Base-by-base conservation (phyloP, 768 basidiomycete genomes). In the Xerocomus brunneocitrinus region DNA sequence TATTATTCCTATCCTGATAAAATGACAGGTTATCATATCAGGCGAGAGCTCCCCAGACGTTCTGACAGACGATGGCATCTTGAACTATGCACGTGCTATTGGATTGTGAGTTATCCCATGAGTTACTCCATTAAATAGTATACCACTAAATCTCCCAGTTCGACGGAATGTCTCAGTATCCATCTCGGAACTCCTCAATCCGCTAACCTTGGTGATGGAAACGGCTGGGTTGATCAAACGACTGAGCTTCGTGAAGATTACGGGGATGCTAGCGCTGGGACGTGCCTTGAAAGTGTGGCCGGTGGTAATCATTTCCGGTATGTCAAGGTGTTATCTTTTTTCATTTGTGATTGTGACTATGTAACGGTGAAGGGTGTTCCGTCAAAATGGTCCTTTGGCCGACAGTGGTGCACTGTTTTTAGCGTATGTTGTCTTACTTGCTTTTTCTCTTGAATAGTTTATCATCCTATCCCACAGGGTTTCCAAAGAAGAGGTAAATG, bases 11-110 rank as follows among this genome's bases (percentile, higher is more conserved):
- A 5, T 12, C 10, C 25, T 27, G 25, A 16, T 19, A 27, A n/a
- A 63, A 14, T 1, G 8, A 34, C 22, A 78, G 76, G 75, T 87
- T 41, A 85, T 89, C 56, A 77, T 88, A 49, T 88, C 86, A 3
- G 84, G 79, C 0, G 59, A 76, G 40, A 87, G 84, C 60, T 83
- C 83, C 7, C 68, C 79, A 0, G 70, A 25, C 0, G 80, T 87
- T 13, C 74, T 86, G 47, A 83, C 79, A 0, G 74, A 82, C 51
- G 56, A 66, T 28, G 84, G 84, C 0, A 62, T 85, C 46, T 39
- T 64, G 5, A 84, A 82, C 59, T 87, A 74, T 62, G 83, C 81
- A 1, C 71, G 63, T 22, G 76, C 83, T 4, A 76, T 86, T 54
- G 83, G 82, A n/a, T 85, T 84, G 84, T 85, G 56, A 58, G 78